These are phyloP conservation scores for sunflower (Helianthus annuus) DNA, from an alignment of 129 eudicot genomes.

Conservation along the genomic window HanXRQr2.0-SUNRISE NC_035434.2:169541181-169541680, in stretches of 20 bases:
- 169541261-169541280: constrained; percentile 86
- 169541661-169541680: too few relatives aligned
- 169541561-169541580: constrained; percentile 6
- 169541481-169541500: constrained; percentile 90
- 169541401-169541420: constrained; percentile 99
- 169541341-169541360: background rate
- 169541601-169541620: background rate
- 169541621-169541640: background rate
- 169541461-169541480: constrained; percentile 92
- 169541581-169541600: background rate
- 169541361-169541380: constrained; percentile 36
- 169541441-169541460: constrained; percentile 95
- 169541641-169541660: too few relatives aligned
- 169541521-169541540: constrained; percentile 51
- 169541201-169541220: constrained; percentile 75
- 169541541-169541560: background rate
- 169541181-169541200: constrained; percentile 75
- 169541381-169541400: constrained; percentile 97
- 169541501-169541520: constrained; percentile 86
- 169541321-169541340: background rate
- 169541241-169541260: constrained; percentile 79
- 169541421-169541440: constrained; percentile 98
- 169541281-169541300: constrained; percentile 47
- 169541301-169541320: background rate
- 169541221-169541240: constrained; percentile 85